These are phyloP conservation scores for Prunus davidiana DNA, from an alignment of 306 rosid species.

Conservation along the genomic window DNA sequence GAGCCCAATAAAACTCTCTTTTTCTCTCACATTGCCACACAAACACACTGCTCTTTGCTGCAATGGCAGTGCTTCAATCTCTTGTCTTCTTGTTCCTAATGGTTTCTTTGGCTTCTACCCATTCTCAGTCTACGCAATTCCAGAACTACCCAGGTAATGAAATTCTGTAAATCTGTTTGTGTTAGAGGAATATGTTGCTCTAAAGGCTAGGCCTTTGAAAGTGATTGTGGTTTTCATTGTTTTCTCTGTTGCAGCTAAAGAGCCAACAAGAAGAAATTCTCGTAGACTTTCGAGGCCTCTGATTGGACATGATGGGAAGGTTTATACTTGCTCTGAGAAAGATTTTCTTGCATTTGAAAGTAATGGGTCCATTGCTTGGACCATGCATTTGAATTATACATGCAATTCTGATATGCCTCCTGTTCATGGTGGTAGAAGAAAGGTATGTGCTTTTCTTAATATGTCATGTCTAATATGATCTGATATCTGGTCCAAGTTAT, in stretches of 20 bases:
- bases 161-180: background rate
- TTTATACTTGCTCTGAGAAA: constrained; percentile 53
- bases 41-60: background rate
- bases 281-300: constrained; percentile 57
- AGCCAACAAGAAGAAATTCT: constrained; percentile 7
- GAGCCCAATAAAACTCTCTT: background rate
- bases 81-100: background rate
- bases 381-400: constrained; percentile 45
- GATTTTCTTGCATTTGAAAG: constrained; percentile 56
- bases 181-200: background rate
- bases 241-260: constrained; percentile 13
- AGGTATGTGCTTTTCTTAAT: constrained; percentile 30
- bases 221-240: background rate
- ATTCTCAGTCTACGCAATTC: background rate
- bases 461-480: background rate
- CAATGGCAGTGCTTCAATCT: constrained; percentile 19
- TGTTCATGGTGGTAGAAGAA: constrained; percentile 52
- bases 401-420: constrained; percentile 49
- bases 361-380: constrained; percentile 68
- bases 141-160: constrained; percentile 3
- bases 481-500: background rate
- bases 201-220: background rate
- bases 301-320: constrained; percentile 53
- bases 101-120: constrained; percentile 5
- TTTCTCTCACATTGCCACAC: background rate